These are phyloP conservation scores for Tetradesmus obliquus DNA, from an alignment of 139 green algal species.

Conservation along the genomic window DNA sequence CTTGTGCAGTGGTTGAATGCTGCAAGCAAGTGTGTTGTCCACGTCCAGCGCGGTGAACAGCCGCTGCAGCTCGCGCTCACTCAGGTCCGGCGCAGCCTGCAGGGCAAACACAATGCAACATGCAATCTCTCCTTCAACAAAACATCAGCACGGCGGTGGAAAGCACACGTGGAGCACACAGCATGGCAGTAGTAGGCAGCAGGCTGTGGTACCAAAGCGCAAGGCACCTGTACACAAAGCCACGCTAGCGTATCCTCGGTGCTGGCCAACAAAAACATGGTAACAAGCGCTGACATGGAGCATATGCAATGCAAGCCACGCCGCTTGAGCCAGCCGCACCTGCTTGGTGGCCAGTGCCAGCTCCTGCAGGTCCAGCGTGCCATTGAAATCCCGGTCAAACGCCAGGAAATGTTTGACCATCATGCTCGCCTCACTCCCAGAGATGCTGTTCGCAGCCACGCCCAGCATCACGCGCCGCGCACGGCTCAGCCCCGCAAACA, in stretches of 20 bases:
- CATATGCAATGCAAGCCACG: no score
- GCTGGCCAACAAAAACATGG: background rate
- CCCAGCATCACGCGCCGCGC: conserved; percentile 66
- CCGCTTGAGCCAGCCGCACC: conserved; percentile 24
- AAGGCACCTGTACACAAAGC: background rate
- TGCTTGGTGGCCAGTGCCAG: conserved; percentile 55
- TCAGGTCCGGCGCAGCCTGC: conserved; percentile 55
- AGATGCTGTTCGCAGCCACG: conserved; percentile 58
- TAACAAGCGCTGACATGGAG: background rate
- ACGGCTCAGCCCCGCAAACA: conserved; percentile 55
- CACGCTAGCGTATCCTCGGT: background rate
- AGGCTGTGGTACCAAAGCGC: background rate
- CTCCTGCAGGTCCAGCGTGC: conserved; percentile 62
- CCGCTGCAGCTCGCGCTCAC: conserved; percentile 53
- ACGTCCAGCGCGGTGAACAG: conserved; percentile 69
- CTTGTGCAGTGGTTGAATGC: background rate
- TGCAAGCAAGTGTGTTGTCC: conserved; percentile 44
- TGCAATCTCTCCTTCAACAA: background rate
- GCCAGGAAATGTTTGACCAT: conserved; percentile 59
- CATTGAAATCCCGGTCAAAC: conserved; percentile 58
- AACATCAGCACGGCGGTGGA: background rate
- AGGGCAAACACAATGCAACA: background rate
- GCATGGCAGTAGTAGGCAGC: no score
- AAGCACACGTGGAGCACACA: no score
- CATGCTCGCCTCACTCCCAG: conserved; percentile 49